Percentiles rank a stretch among this genome's conserved stretches.
Evolutionary conservation across 2,329 filamentous ascomycete species (phyloP).

Genomic region (Cercospora zeina): DNA sequence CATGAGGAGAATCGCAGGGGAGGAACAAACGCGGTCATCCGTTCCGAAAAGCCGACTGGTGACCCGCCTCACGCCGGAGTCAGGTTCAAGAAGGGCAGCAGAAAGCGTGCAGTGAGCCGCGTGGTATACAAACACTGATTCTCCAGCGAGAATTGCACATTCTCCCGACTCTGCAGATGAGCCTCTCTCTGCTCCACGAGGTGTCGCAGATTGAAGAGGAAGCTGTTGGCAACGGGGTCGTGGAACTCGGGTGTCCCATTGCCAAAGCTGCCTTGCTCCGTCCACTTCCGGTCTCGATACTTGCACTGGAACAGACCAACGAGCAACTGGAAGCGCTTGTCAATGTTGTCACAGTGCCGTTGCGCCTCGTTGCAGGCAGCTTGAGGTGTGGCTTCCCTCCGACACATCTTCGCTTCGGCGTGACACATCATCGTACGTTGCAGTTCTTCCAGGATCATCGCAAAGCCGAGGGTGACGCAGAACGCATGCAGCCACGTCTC

Average conservation of each 20-base stretch:
- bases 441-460: constrained; percentile 51
- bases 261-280: constrained; percentile 41
- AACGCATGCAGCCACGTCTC: constrained; percentile 51
- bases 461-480: constrained; percentile 50
- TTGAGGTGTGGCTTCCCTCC: constrained; percentile 30
- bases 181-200: constrained; percentile 47
- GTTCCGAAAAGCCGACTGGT: too few relatives aligned
- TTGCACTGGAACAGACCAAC: constrained; percentile 51
- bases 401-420: constrained; percentile 43
- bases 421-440: constrained; percentile 51
- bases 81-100: constrained; percentile 42
- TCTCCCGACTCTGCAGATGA: constrained; percentile 43
- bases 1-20: too few relatives aligned
- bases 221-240: constrained; percentile 41
- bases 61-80: constrained; percentile 7
- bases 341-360: constrained; percentile 48
- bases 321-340: constrained; percentile 48
- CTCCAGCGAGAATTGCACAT: constrained; percentile 42
- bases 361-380: constrained; percentile 34
- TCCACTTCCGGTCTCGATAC: constrained; percentile 47
- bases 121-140: constrained; percentile 47
- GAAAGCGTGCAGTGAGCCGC: constrained; percentile 47
- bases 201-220: constrained; percentile 43
- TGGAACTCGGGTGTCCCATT: constrained; percentile 44
- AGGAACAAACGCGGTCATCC: background rate